A percentile compares a stretch with the other conserved stretches of the same genome.
These are phyloP conservation scores for Scedosporium dehoogii DNA, from an alignment of 2,329 filamentous ascomycete genomes.

Conservation along the genomic window DNA sequence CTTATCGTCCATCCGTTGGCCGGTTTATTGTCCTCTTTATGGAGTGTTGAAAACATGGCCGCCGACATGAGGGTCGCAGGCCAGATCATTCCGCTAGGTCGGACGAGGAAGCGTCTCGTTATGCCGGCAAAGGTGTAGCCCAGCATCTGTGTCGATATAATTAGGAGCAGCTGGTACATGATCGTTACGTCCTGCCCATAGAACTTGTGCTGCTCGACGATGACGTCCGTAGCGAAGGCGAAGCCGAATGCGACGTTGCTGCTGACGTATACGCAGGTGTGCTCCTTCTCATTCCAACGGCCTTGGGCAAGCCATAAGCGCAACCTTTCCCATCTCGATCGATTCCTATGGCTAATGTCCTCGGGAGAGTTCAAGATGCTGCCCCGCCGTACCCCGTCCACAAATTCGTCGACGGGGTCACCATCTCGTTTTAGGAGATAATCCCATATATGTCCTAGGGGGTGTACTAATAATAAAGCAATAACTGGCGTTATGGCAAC, in stretches of 20 bases:
- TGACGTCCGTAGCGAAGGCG: slow-evolving; percentile 81
- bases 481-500: slow-evolving; percentile 86
- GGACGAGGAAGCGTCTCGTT: slow-evolving; percentile 69
- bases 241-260: slow-evolving; percentile 87
- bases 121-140: slow-evolving; percentile 82
- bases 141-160: slow-evolving; percentile 75
- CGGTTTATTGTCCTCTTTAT: slow-evolving; percentile 72
- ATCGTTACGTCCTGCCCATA: slow-evolving; percentile 74
- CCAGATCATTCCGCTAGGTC: slow-evolving; percentile 87
- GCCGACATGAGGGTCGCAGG: slow-evolving; percentile 80
- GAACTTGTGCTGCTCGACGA: slow-evolving; percentile 82
- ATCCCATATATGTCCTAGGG: slow-evolving; percentile 74
- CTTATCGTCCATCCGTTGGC: slow-evolving; percentile 77
- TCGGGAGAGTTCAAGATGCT: slow-evolving; percentile 5
- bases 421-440: slow-evolving; percentile 54
- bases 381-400: slow-evolving; percentile 33
- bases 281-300: slow-evolving; percentile 79
- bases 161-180: slow-evolving; percentile 70
- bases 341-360: not conserved
- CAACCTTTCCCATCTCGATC: slow-evolving; percentile 24
- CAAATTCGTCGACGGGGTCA: slow-evolving; percentile 37
- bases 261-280: slow-evolving; percentile 80
- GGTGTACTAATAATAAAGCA: slow-evolving; percentile 74
- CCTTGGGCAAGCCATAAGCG: slow-evolving; percentile 72
- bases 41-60: slow-evolving; percentile 79